Evolutionary conservation across 2,329 filamentous ascomycete genomes (phyloP).

Genomic region (Aspergillus proliferans): DNA sequence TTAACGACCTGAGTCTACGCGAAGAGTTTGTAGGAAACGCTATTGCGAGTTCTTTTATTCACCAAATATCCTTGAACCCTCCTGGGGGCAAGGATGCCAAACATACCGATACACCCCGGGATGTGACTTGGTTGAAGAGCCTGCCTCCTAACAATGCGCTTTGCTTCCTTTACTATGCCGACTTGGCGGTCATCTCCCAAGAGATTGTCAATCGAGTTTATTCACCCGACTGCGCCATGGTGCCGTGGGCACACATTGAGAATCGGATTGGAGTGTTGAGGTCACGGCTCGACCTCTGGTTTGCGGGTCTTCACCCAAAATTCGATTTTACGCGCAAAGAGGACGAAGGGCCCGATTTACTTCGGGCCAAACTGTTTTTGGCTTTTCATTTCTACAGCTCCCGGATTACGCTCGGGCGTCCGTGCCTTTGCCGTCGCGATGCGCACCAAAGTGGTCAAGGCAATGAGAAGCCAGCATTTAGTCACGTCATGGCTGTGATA

Average conservation of each 20-base stretch:
- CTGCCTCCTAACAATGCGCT: slow-evolving; percentile 29
- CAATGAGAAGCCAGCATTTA: slow-evolving; percentile 25
- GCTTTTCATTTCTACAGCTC: slow-evolving; percentile 42
- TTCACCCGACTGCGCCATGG: slow-evolving; percentile 32
- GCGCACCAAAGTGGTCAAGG: slow-evolving; percentile 23
- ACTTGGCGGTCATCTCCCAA: slow-evolving; percentile 34
- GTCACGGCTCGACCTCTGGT: slow-evolving; percentile 35
- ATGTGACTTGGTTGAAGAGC: slow-evolving; percentile 31
- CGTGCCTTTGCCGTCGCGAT: slow-evolving; percentile 42
- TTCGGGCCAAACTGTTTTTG: slow-evolving; percentile 35
- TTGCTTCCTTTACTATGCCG: slow-evolving; percentile 35
- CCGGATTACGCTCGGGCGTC: slow-evolving; percentile 39
- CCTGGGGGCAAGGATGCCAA: slow-evolving; percentile 19
- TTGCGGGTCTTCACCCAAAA: slow-evolving; percentile 26
- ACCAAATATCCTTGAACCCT: slow-evolving; percentile 27
- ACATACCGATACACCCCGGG: slow-evolving; percentile 17
- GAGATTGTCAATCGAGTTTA: slow-evolving; percentile 39
- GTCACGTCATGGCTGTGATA: slow-evolving; percentile 32
- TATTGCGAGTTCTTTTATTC: slow-evolving; percentile 25
- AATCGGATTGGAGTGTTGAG: slow-evolving; percentile 33
- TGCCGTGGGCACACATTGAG: slow-evolving; percentile 38
- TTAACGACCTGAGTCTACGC: slow-evolving; percentile 25
- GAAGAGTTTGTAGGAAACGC: slow-evolving; percentile 26
- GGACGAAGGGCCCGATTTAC: slow-evolving; percentile 25
- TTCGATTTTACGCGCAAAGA: slow-evolving; percentile 34